phyloP scores from a whole-genome alignment of 352 stramenopile genomes.

The Bremia lactucae region DNA sequence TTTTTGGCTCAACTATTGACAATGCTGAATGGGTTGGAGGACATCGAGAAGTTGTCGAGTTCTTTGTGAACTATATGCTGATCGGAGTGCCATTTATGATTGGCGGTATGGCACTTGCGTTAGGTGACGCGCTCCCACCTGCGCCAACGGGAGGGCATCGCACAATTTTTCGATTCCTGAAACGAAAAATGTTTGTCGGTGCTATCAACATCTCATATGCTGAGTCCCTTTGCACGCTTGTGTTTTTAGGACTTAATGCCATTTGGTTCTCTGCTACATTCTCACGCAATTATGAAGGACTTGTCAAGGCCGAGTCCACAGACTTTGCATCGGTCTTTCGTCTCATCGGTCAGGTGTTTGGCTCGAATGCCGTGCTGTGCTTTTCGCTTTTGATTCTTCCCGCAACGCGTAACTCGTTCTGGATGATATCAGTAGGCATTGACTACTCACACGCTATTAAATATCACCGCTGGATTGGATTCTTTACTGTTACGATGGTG shows the following conservation, averaged over 20 bases:
- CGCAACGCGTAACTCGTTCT: slow-evolving; percentile 68
- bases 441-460: slow-evolving; percentile 83
- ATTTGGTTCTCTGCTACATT: slow-evolving; percentile 79
- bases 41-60: slow-evolving; percentile 64
- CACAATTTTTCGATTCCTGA: slow-evolving; percentile 68
- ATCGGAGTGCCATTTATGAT: slow-evolving; percentile 70
- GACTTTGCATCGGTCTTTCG: slow-evolving; percentile 35
- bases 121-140: slow-evolving; percentile 56
- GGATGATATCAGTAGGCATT: slow-evolving; percentile 75
- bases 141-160: slow-evolving; percentile 60
- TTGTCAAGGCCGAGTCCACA: slow-evolving; percentile 36
- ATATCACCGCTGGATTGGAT: slow-evolving; percentile 82
- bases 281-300: slow-evolving; percentile 42
- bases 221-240: slow-evolving; percentile 50
- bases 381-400: slow-evolving; percentile 56
- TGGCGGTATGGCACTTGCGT: slow-evolving; percentile 48
- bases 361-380: slow-evolving; percentile 66
- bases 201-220: slow-evolving; percentile 71
- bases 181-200: slow-evolving; percentile 66
- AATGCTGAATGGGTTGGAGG: slow-evolving; percentile 53
- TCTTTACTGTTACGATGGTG: slow-evolving; percentile 56
- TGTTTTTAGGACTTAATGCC: slow-evolving; percentile 67
- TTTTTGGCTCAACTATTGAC: slow-evolving; percentile 45
- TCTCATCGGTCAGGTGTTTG: slow-evolving; percentile 48
- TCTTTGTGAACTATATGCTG: slow-evolving; percentile 56